Percentiles rank a stretch among this genome's conserved stretches.
Evolutionary conservation across 2,329 filamentous ascomycete genomes (phyloP).

Genomic region (Fusarium verrucosum): DNA sequence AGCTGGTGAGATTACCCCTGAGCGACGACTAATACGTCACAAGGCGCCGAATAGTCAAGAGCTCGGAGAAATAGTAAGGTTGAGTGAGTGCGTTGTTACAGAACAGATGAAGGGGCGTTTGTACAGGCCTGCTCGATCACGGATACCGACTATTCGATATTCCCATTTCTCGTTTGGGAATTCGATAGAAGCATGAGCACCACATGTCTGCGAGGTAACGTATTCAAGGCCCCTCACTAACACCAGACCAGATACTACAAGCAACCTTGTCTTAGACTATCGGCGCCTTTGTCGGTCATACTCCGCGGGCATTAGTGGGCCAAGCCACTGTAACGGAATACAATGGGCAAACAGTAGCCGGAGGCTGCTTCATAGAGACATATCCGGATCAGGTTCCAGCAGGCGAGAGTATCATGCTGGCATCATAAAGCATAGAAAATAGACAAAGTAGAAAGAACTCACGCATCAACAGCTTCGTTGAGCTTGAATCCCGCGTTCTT

Average conservation of each 20-base stretch:
- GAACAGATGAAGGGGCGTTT: not conserved
- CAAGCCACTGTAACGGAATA: constrained; percentile 32
- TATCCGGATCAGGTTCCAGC: constrained; percentile 16
- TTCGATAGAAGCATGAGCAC: constrained; percentile 12
- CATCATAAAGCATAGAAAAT: constrained; percentile 20
- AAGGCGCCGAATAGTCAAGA: constrained; percentile 1
- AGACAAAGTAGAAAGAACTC: constrained; percentile 51
- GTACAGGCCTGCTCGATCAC: constrained; percentile 12
- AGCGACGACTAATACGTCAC: not conserved
- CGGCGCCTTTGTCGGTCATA: constrained; percentile 52
- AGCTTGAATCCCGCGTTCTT: constrained; percentile 61
- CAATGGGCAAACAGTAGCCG: constrained; percentile 15
- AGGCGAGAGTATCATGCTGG: constrained; percentile 3
- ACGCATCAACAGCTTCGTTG: constrained; percentile 65
- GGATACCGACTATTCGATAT: not conserved
- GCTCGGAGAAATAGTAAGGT: not conserved
- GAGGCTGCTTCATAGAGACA: constrained; percentile 19
- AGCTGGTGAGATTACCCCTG: constrained; percentile 1
- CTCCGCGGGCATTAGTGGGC: constrained; percentile 48
- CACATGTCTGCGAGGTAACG: constrained; percentile 1
- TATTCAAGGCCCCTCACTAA: constrained; percentile 34
- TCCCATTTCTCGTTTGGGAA: constrained; percentile 2
- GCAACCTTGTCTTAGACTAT: constrained; percentile 47
- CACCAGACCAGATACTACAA: constrained; percentile 25
- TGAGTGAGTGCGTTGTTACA: not conserved